Base-by-base conservation (phyloP, 2,329 filamentous ascomycete genomes). In the Neopestalotiopsis sp. region DNA sequence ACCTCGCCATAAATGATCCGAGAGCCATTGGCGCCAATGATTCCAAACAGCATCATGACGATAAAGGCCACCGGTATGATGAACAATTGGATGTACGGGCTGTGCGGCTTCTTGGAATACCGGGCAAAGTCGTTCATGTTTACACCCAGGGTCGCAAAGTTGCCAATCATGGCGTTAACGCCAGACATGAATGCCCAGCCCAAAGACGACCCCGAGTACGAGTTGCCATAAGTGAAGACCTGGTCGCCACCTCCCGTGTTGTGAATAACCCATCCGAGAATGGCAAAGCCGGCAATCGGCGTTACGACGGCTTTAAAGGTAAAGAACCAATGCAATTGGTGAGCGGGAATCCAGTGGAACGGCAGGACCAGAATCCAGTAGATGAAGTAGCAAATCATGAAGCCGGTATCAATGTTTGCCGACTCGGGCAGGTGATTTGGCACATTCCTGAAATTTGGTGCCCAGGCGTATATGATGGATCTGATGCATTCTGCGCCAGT, bases 171-270 rank as follows among this genome's bases (percentile, higher is more conserved):
- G n/a, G 71, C 74, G 64, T 78, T 77, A 20, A 77, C 69, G 10
- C 74, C 75, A 45, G 69, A 75, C 73, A 78, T 75, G 67, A 78
- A 75, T 0, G 74, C 74, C 75, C 75, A 76, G 7, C 69, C 73
- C 63, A 76, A 70, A 28, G 70, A 68, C 10, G 72, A 72, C 1
- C 74, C 74, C 3, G 71, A 70, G 32, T 72, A 68, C 1, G 72
- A 73, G 24, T 71, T 75, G 24, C 72, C 74, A 40, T 70, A 67
- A 17, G 71, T 62, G 57, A 75, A 70, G 1, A 76, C 65, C 2
- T 73, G 67, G n/a, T 70, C 71, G 10, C 72, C 74, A 34, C 72
- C 73, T 5, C 72, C 72, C 2, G 71, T 65, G 73, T 73, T 69
- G 76, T 61, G 71, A 69, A 71, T 67, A 10, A 70, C 66, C 63